Evolutionary conservation across 768 basidiomycete species (phyloP), one percentile per base, ranked within the genome.

Genomic region (Suillus placidus): DNA sequence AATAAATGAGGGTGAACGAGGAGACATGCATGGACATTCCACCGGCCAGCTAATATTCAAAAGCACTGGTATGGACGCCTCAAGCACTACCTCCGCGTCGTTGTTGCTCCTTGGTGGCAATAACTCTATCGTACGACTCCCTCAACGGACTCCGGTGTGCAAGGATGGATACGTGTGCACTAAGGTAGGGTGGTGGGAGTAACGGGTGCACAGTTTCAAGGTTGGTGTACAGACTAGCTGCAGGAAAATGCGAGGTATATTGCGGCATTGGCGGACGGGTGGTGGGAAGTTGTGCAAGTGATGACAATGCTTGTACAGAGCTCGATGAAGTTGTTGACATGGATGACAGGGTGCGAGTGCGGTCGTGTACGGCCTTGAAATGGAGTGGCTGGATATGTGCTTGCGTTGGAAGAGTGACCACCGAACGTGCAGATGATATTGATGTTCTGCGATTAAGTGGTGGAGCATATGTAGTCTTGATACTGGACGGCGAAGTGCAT

Each of bases 91-190:
- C 37, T 58, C 72, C 70, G 20, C 65, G 74, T 51, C 69, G 74
- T 69, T 74, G 76, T 26, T 70, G 51, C 60, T 80, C 76, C 79
- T 87, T 90, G 34, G 88, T 89, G 51, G 80, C 76, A 64, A 84
- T 80, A 43, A 91, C 87, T 61, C 89, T 83, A 65, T 92, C 91
- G 70, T 86, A 87, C 30, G 88, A 86, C 73, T 91, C 91, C 70
- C 84, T 81, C 64, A 93, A 78, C 30, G 92, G 90, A 60, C 83
- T 86, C 60, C 88, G 83, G 74, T 87, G 82, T 20, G 84, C 80
- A 38, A 92, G 79, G 56, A 91, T 84, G 23, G 89, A 89, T 74
- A 92, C 79, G 65, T 93, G 92, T 64, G 88, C 85, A 69, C 80
- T 84, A 67, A 91, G 74, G 72, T 92, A 92, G 49, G 91, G 90